Percentiles rank a stretch among this genome's conserved stretches.
Evolutionary conservation across 1,284 basidiomycete species (phyloP).

Genomic region (Puccinia horiana): DNA sequence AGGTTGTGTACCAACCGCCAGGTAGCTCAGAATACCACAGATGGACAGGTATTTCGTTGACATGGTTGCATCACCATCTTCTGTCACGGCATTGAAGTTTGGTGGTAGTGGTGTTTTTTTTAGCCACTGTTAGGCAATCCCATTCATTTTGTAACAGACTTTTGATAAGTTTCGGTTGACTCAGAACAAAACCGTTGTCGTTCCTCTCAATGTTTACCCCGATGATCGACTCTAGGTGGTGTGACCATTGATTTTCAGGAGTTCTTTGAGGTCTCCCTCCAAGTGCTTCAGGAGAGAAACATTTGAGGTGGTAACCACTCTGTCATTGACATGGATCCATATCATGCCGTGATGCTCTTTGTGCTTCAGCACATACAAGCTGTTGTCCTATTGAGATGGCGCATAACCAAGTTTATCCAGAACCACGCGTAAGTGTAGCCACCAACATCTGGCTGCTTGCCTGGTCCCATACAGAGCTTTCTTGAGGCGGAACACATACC

Average conservation of each 20-base stretch:
- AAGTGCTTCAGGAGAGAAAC: neutral
- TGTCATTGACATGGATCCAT: constrained; percentile 17
- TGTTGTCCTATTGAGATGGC: too few relatives aligned
- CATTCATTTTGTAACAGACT: neutral
- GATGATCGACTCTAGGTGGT: neutral
- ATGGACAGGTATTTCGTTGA: neutral
- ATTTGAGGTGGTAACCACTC: neutral
- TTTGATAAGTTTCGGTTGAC: neutral
- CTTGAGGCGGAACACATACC: neutral
- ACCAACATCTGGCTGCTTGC: constrained; percentile 9
- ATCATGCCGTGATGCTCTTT: neutral
- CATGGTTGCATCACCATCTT: neutral
- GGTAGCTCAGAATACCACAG: constrained; percentile 9
- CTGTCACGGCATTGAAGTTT: neutral
- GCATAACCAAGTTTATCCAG: too few relatives aligned
- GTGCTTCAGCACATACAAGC: neutral
- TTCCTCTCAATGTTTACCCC: neutral
- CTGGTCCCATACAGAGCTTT: constrained; percentile 4
- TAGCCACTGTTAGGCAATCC: neutral
- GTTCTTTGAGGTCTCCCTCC: neutral
- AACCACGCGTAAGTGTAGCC: neutral
- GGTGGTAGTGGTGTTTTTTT: neutral
- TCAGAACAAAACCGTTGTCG: neutral
- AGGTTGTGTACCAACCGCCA: neutral
- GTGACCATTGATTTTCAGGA: neutral